A percentile compares a stretch with the other conserved stretches of the same genome.
phyloP scores from a whole-genome alignment of 768 basidiomycete species.

The Clitopilus hobsonii region DNA sequence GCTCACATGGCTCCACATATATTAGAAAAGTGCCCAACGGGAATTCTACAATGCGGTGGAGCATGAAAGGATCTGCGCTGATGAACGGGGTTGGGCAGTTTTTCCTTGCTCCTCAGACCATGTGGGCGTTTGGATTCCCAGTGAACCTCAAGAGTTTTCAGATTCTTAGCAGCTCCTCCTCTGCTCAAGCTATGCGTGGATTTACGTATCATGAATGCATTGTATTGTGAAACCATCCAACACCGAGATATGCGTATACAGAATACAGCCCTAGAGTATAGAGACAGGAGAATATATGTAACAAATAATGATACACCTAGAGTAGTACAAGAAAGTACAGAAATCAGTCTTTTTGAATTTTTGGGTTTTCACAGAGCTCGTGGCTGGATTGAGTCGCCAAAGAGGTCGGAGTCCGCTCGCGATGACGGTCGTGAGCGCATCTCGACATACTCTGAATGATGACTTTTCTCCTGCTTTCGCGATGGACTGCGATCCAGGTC shows the following conservation, averaged over 20 bases:
- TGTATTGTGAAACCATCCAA: neutral
- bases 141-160: no score
- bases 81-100: constrained; percentile 56
- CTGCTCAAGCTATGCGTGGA: no score
- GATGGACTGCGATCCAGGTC: neutral
- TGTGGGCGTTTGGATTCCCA: constrained; percentile 57
- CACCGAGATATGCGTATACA: neutral
- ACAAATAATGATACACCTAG: neutral
- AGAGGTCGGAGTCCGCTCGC: neutral
- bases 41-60: constrained; percentile 48
- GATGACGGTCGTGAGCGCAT: constrained; percentile 7
- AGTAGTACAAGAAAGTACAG: neutral
- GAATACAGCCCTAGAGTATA: neutral
- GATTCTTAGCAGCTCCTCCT: no score
- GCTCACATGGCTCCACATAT: no score
- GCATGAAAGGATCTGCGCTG: constrained; percentile 39
- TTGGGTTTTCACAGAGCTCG: constrained; percentile 6
- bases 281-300: neutral
- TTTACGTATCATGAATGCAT: no score
- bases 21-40: constrained; percentile 32
- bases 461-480: constrained; percentile 1
- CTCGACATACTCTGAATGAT: constrained; percentile 4
- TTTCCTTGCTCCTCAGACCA: constrained; percentile 55
- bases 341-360: neutral
- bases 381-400: constrained; percentile 5